phyloP scores from a whole-genome alignment of 805 yeast species.

The Henningerozyma blattae region DNA sequence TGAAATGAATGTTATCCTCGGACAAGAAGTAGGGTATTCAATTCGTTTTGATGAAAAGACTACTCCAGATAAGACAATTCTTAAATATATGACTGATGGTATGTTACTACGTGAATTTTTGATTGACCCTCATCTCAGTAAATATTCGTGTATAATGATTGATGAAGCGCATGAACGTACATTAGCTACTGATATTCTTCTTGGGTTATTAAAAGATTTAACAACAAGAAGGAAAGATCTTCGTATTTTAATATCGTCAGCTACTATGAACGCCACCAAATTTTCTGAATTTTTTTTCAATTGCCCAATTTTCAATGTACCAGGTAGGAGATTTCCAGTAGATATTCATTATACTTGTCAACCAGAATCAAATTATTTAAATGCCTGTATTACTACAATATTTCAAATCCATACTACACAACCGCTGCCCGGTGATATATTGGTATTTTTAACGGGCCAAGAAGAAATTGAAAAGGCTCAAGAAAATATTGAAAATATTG shows the following conservation, averaged over 20 bases:
- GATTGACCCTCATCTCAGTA: constrained; percentile 54
- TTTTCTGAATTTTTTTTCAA: constrained; percentile 71
- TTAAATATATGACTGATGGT: constrained; percentile 95
- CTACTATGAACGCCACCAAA: constrained; percentile 84
- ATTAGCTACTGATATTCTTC: constrained; percentile 71
- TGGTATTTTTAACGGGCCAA: constrained; percentile 90
- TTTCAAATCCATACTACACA: constrained; percentile 67
- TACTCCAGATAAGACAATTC: constrained; percentile 41
- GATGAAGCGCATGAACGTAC: constrained; percentile 98
- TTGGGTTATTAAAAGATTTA: constrained; percentile 70
- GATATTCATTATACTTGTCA: constrained; percentile 70
- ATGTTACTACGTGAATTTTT: constrained; percentile 80
- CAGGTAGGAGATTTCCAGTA: constrained; percentile 91
- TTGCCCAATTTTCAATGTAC: constrained; percentile 82
- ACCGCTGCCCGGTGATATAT: constrained; percentile 63
- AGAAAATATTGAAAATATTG: constrained; percentile 57
- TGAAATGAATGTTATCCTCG: constrained; percentile 73
- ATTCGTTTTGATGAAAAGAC: constrained; percentile 80
- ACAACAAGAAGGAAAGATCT: constrained; percentile 54
- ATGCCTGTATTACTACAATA: constrained; percentile 79
- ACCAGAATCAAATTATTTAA: constrained; percentile 85
- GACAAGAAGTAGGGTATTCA: constrained; percentile 79
- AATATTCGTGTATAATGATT: constrained; percentile 75
- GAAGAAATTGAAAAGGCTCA: constrained; percentile 86
- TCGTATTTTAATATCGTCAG: constrained; percentile 75